These are phyloP conservation scores for Berberis thunbergii DNA, from an alignment of 164 flowering plant species.

Conservation along the genomic window DNA sequence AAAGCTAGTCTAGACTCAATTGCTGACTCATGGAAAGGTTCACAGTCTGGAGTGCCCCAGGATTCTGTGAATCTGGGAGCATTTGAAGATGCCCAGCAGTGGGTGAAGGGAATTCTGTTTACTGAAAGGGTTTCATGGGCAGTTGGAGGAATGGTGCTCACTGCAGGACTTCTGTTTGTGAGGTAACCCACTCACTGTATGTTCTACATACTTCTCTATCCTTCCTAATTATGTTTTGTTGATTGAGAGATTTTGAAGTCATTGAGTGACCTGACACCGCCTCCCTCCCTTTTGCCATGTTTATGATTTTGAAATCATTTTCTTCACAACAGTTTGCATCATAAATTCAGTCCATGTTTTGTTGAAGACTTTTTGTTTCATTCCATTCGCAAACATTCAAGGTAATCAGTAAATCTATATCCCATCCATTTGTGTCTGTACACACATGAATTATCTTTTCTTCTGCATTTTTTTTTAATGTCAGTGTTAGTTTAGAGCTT, in stretches of 20 bases:
- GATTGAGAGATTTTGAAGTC: too few species aligned
- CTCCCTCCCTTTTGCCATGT: too few species aligned
- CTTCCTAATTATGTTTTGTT: too few species aligned
- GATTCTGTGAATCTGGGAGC: conserved; percentile 18
- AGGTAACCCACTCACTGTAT: conserved; percentile 34
- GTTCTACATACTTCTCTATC: too few species aligned
- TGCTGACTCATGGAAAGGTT: conserved; percentile 59
- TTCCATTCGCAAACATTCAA: neutral
- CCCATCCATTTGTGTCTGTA: neutral
- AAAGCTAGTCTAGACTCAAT: conserved; percentile 74
- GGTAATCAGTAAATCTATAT: neutral
- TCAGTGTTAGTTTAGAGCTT: neutral
- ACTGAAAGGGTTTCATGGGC: conserved; percentile 82
- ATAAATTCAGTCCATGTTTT: neutral
- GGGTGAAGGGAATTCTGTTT: conserved; percentile 49
- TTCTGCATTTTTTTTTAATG: neutral
- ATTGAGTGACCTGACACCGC: too few species aligned
- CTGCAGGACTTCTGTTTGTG: conserved; percentile 63
- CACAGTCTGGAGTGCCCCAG: conserved; percentile 23
- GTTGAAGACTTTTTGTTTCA: neutral
- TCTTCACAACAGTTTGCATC: neutral
- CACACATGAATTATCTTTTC: neutral
- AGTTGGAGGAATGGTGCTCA: conserved; percentile 86
- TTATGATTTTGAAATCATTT: too few species aligned
- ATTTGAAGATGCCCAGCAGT: conserved; percentile 49